A percentile compares a stretch with the other conserved stretches of the same genome.
Evolutionary conservation across 106 monocot genomes (phyloP).

Genomic region (Apostasia shenzhenica): DNA sequence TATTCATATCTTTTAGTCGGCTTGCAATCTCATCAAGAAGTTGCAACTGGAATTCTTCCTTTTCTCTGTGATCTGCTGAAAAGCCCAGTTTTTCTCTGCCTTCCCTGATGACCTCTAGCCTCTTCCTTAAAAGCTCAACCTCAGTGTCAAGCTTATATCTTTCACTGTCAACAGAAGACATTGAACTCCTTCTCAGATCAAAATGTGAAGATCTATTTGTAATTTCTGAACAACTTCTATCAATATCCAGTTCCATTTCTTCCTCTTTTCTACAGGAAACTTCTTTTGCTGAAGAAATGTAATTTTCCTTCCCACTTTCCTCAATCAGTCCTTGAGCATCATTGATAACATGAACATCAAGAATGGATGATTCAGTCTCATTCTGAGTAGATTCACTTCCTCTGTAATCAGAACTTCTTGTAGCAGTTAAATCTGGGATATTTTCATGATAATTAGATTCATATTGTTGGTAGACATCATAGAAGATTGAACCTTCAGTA

Average conservation of each 20-base stretch:
- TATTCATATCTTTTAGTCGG: conserved; percentile 48
- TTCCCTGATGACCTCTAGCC: conserved; percentile 49
- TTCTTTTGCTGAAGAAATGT: conserved; percentile 1
- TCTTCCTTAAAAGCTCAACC: conserved; percentile 63
- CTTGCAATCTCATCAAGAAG: conserved; percentile 56
- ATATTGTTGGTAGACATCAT: neutral
- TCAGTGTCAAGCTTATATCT: conserved; percentile 58
- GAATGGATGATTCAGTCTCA: conserved; percentile 23
- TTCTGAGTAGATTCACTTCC: conserved; percentile 14
- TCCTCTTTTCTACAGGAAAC: conserved; percentile 7
- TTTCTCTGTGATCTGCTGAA: conserved; percentile 30
- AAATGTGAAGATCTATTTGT: conserved; percentile 12
- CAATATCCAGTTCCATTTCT: conserved; percentile 15
- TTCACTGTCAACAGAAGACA: conserved; percentile 39
- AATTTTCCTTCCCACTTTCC: conserved; percentile 9
- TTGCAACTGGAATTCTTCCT: conserved; percentile 42
- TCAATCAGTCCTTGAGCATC: conserved; percentile 13
- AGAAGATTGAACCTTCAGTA: neutral
- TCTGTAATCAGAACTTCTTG: conserved; percentile 10
- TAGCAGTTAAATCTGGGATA: neutral
- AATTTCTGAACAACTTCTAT: conserved; percentile 34
- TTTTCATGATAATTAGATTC: neutral
- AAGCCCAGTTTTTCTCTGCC: conserved; percentile 60
- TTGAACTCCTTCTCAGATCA: conserved; percentile 35
- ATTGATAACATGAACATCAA: conserved; percentile 69